Evolutionary conservation across 768 basidiomycete genomes (phyloP).

Genomic region (Leccinum longicurvipes): DNA sequence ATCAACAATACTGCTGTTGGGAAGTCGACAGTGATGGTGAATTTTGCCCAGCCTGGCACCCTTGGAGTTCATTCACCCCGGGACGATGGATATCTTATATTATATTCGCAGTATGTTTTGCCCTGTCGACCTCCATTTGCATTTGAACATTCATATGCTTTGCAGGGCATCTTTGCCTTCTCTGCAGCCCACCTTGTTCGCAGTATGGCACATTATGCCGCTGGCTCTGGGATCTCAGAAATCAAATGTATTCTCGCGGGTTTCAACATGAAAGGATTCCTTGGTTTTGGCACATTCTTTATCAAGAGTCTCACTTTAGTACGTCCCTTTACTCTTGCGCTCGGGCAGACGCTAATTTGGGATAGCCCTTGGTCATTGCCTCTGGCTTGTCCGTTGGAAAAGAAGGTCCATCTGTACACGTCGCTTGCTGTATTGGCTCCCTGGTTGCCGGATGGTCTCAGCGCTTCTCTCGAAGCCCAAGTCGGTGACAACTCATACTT

Average conservation of each 20-base stretch:
- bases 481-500: conserved; percentile 41
- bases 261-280: conserved; percentile 94
- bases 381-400: conserved; percentile 97
- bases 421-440: conserved; percentile 91
- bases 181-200: conserved; percentile 86
- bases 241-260: conserved; percentile 98
- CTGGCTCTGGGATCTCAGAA: conserved; percentile 97
- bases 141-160: conserved; percentile 2
- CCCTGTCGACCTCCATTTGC: conserved; percentile 11
- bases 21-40: conserved; percentile 84
- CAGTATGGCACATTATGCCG: conserved; percentile 89
- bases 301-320: conserved; percentile 95
- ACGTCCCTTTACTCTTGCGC: conserved; percentile 27
- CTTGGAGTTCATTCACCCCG: conserved; percentile 73
- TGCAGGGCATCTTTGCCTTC: conserved; percentile 76
- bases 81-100: conserved; percentile 87
- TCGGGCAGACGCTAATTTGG: conserved; percentile 13
- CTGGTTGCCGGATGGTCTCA: conserved; percentile 83
- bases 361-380: conserved; percentile 91
- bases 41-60: conserved; percentile 87
- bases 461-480: conserved; percentile 83
- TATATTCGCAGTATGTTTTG: conserved; percentile 78
- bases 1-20: conserved; percentile 98
- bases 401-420: conserved; percentile 97
- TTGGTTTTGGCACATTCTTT: conserved; percentile 84